phyloP scores from a whole-genome alignment of 768 basidiomycete species.

The Mycena latifolia region DNA sequence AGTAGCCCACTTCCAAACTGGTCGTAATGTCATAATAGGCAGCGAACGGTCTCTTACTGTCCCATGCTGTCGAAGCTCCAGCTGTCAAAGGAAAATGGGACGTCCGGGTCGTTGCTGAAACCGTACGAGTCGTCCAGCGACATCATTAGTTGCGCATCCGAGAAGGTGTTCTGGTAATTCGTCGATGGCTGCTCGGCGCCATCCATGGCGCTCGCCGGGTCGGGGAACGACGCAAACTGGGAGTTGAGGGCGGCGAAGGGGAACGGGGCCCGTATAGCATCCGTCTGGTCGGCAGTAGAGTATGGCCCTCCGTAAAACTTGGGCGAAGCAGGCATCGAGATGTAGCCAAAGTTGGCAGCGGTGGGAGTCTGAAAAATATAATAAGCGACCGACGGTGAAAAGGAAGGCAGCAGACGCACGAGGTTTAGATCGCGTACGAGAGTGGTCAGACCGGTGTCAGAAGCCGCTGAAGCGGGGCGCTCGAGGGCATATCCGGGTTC shows the following conservation, averaged over 20 bases:
- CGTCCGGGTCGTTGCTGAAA: neutral
- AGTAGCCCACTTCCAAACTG: neutral
- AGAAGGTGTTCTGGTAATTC: neutral
- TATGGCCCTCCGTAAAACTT: neutral
- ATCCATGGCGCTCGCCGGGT: neutral
- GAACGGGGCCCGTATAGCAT: constrained; percentile 13
- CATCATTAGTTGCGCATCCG: constrained; percentile 13
- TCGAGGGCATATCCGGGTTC: constrained; percentile 27
- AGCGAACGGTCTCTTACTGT: neutral
- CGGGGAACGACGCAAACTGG: constrained; percentile 3
- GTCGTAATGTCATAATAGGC: constrained; percentile 22
- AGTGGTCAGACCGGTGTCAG: constrained; percentile 38
- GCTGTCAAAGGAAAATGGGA: neutral
- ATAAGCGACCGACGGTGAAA: neutral
- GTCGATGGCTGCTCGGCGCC: neutral
- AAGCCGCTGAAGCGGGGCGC: constrained; percentile 40
- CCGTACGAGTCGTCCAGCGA: constrained; percentile 7
- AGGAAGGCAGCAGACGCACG: constrained; percentile 38
- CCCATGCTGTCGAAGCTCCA: constrained; percentile 13
- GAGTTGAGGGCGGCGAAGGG: constrained; percentile 9
- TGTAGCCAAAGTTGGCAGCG: constrained; percentile 36
- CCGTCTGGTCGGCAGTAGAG: constrained; percentile 4
- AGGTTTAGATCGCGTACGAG: constrained; percentile 43
- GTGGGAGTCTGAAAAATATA: constrained; percentile 41
- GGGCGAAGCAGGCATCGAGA: constrained; percentile 26